Evolutionary conservation across 192 early-diverging fungal genomes (phyloP), one percentile per base, ranked within the genome.

Genomic region (Martensiomyces pterosporus): DNA sequence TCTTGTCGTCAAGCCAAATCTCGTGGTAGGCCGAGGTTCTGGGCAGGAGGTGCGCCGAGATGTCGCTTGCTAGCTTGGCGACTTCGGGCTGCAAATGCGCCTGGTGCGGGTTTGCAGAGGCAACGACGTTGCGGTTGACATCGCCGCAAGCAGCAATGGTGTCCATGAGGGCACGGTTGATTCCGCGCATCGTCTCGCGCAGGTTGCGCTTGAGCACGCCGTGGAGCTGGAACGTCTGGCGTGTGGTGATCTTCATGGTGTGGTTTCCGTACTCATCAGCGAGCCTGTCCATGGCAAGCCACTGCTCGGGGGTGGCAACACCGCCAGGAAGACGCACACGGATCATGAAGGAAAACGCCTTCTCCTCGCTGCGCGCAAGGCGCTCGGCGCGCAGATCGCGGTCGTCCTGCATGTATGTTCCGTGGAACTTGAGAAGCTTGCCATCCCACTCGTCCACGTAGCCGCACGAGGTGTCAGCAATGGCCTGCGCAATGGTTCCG

Each of bases 221-320:
- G 57, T 97, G 94, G 59, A 94, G 86, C 73, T 97, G 94, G 86
- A 91, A 94, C 15, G 94, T 89, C 75, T 97, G 94, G 51, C 94
- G 85, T 17, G 94, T 97, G 6, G 94, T 97, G 57, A 94, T 76
- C 84, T 94, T 94, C 67, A 97, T 80, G 12, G 89, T 86, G 35
- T 82, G 83, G 67, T 90, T 94, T 46, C 90, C 90, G 72, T 83
- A 78, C 55, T 67, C 79, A 58, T 91, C 86, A 35, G 88, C 81
- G 55, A 97, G 80, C n/a, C 81, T 76, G 69, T 97, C 92, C 83
- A 97, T 89, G n/a, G 82, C 87, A 32, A 95, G 64, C 91, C 91
- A 97, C 64, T 97, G 94, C 39, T 62, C 80, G 7, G 92, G 82
- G 6, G 88, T 90, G 23, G 91, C 76, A 4, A 92, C 82, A 60